phyloP scores from a whole-genome alignment of 1,284 basidiomycete genomes.

The Ustilago nuda region DNA sequence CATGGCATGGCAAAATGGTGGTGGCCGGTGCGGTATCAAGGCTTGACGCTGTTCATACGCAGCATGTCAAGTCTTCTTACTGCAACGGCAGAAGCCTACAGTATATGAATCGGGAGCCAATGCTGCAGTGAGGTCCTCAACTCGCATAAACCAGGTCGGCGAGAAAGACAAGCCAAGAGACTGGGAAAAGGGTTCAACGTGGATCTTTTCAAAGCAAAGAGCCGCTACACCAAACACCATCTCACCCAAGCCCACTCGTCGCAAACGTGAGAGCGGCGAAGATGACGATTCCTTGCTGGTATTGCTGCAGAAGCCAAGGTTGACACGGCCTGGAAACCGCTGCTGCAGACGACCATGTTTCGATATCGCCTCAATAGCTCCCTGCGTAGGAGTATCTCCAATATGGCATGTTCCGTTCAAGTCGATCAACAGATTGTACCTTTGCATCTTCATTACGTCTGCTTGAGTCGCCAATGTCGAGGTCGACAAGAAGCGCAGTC shows the following conservation, averaged over 20 bases:
- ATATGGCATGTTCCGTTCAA: constrained; percentile 49
- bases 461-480: background rate
- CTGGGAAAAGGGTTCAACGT: constrained; percentile 9
- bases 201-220: constrained; percentile 2
- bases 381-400: constrained; percentile 30
- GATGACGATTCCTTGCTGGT: constrained; percentile 43
- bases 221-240: background rate
- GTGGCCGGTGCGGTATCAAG: background rate
- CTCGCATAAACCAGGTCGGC: constrained; percentile 1
- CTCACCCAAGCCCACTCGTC: constrained; percentile 16
- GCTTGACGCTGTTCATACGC: too few relatives aligned
- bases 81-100: too few relatives aligned
- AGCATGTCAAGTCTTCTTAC: too few relatives aligned
- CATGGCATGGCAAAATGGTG: background rate
- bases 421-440: constrained; percentile 49
- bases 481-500: background rate
- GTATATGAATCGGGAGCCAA: too few relatives aligned
- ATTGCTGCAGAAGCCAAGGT: constrained; percentile 46
- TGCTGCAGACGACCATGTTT: constrained; percentile 30
- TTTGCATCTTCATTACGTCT: constrained; percentile 8
- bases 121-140: background rate
- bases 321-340: constrained; percentile 14
- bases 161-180: background rate
- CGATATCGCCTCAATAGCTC: constrained; percentile 30
- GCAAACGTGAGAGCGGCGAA: constrained; percentile 29